Percentiles rank a stretch among this genome's conserved stretches.
Evolutionary conservation across 1,139 yeast genomes (phyloP).

Genomic region (Zygotorulaspora mrakii): DNA sequence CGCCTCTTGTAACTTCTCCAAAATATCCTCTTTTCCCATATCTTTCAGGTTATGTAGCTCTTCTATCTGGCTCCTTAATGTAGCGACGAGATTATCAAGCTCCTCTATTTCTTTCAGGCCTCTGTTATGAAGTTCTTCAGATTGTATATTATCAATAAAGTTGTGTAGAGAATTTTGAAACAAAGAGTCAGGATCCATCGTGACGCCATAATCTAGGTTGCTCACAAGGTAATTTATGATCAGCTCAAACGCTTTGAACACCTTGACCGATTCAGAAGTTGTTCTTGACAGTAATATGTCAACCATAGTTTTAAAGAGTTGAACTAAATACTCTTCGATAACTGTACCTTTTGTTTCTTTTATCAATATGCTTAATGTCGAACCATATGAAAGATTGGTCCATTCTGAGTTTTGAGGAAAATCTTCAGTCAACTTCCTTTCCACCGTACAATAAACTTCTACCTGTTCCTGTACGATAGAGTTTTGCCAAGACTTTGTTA

Average conservation of each 20-base stretch:
- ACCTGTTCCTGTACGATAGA: conserved; percentile 27
- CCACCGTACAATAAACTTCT: conserved; percentile 22
- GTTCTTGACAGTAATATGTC: conserved; percentile 29
- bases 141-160: conserved; percentile 65
- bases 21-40: conserved; percentile 52
- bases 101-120: conserved; percentile 69
- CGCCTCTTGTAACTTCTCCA: conserved; percentile 63
- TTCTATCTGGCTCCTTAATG: conserved; percentile 44
- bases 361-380: conserved; percentile 21
- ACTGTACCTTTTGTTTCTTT: conserved; percentile 26
- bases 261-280: conserved; percentile 34
- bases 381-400: conserved; percentile 21
- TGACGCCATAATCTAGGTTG: conserved; percentile 41
- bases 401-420: conserved; percentile 1
- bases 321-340: conserved; percentile 25
- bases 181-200: conserved; percentile 55
- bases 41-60: conserved; percentile 65
- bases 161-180: conserved; percentile 72
- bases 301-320: conserved; percentile 22
- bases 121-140: conserved; percentile 79
- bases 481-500: conserved; percentile 14
- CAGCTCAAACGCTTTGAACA: conserved; percentile 54
- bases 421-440: conserved; percentile 12
- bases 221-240: conserved; percentile 65
- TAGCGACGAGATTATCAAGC: conserved; percentile 53